phyloP scores from a whole-genome alignment of 2,329 filamentous ascomycete genomes.

The Lasiodiplodia sp. region DNA sequence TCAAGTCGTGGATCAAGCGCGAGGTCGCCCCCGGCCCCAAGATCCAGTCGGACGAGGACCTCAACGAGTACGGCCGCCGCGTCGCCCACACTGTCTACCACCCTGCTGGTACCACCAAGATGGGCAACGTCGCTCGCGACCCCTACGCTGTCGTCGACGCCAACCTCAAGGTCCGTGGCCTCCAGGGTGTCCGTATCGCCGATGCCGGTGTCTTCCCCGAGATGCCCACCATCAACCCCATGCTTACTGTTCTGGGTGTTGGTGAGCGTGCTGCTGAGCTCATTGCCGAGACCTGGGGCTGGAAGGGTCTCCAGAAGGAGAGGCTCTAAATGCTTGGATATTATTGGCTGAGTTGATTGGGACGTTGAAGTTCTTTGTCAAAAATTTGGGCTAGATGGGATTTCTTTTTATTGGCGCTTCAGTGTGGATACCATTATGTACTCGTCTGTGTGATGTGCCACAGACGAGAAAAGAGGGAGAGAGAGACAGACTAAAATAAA shows the following conservation, averaged over 20 bases:
- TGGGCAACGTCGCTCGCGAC: slow-evolving; percentile 77
- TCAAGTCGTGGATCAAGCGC: slow-evolving; percentile 82
- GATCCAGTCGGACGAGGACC: slow-evolving; percentile 77
- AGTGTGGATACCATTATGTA: slow-evolving; percentile 24
- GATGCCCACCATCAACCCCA: slow-evolving; percentile 87
- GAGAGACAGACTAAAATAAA: slow-evolving; percentile 11
- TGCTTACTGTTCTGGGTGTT: slow-evolving; percentile 85
- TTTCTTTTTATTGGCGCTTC: slow-evolving; percentile 14
- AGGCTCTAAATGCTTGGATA: slow-evolving; percentile 53
- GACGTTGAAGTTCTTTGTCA: slow-evolving; percentile 7
- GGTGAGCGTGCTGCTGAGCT: slow-evolving; percentile 87
- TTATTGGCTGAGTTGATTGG: not conserved
- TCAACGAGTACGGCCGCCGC: slow-evolving; percentile 80
- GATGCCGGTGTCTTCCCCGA: slow-evolving; percentile 89
- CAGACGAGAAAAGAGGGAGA: slow-evolving; percentile 15
- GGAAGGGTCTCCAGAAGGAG: slow-evolving; percentile 64
- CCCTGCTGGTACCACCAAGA: slow-evolving; percentile 87
- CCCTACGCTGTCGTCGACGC: slow-evolving; percentile 80
- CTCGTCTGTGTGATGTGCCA: slow-evolving; percentile 9
- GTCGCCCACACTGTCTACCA: slow-evolving; percentile 91
- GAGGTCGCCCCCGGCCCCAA: slow-evolving; percentile 81
- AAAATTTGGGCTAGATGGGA: slow-evolving; percentile 23
- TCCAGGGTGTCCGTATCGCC: slow-evolving; percentile 78
- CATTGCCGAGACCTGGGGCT: slow-evolving; percentile 76
- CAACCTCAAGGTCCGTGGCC: slow-evolving; percentile 73